Evolutionary conservation across 1,139 yeast genomes (phyloP), one percentile per base, ranked within the genome.

Genomic region (Protomyces macrosporus): DNA sequence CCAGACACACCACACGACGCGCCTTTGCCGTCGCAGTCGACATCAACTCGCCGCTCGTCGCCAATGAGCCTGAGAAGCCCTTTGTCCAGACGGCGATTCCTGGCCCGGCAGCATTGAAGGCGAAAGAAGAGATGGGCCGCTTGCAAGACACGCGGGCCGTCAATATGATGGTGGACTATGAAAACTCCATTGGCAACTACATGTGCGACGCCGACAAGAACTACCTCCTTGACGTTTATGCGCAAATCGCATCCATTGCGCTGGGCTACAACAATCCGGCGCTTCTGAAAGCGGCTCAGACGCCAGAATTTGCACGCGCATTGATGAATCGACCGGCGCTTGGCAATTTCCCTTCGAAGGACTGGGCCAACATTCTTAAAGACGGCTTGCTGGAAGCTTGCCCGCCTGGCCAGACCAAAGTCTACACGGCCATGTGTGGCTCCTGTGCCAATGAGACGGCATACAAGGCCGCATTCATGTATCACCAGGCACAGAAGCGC

Each of bases 371-470:
- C 64, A 85, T 85, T 68, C 79, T 86, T 67, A 75, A 77, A 65
- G 84, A 81, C 12, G 79, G 80, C 52, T 76, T 86, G 66, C 77
- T 85, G 68, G 79, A 83, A 65, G 84, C 81, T 68, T 90, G 90
- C 60, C 91, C 91, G 69, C 82, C 82, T 72, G 89, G 88, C 66
- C 86, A 84, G 74, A 81, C 78, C 71, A 77, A 82, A 71, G 81
- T 78, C 64, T 88, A 91, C 90, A 83, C 88, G 16, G 91, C 88
- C 52, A 78, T 87, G 70, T 83, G 90, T 23, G 95, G 95, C 66
- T 88, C 91, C 37, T 93, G 87, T 73, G 95, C 95, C 69, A 86
- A 86, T 73, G 95, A 87, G 75, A 81, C 86, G 73, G 95, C 95
- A 9, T 87, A 84, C 80, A 87, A 87, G 78, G 93, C 95, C 62